Evolutionary conservation across 2,329 filamentous ascomycete genomes (phyloP), one percentile per base, ranked within the genome.

Genomic region (Nigrospora sphaerica): DNA sequence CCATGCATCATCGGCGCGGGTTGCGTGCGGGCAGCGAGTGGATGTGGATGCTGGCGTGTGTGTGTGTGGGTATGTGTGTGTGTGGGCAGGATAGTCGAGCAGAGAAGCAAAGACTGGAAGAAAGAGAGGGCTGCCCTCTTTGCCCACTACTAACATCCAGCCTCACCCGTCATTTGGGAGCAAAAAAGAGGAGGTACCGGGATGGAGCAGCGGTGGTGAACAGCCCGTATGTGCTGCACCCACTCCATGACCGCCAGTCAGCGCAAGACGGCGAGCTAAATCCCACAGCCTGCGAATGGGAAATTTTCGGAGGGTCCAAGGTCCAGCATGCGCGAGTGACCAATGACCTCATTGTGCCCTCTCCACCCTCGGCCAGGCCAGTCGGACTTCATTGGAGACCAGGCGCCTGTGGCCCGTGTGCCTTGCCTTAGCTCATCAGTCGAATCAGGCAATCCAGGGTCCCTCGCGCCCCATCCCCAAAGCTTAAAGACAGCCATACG

Each of bases 381-480:
- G 23, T 28, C 10, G 19, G 7, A 23, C 7, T 23, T 7, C 4
- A 4, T 23, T 4, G 19, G 19, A 23, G 19, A 7, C 19, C 19
- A 7, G 19, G 19, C 19, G 16, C 39, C 33, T 19, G 18, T 35
- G 42, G 33, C 33, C 41, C 42, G 28, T 44, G 42, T 37, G 40
- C 42, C 42, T 28, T 44, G 42, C 42, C 42, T 44, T 44, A 44
- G 42, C 42, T 33, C 33, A 13, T 44, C 42, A 28, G 33, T 33
- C 35, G 33, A 32, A 37, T 18, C 35, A 44, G 42, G 33, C 33
- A 44, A 44, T 44, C 42, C 42, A 44, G 42, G 42, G 42, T 44
- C 42, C 23, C 28, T 19, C 13, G 3, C 11, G 32, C 40, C 19
- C 40, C 40, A 42, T 33, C 23, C 34, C 16, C 4, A 14, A 42